A percentile compares a stretch with the other conserved stretches of the same genome.
These are phyloP conservation scores for Kwoniella mangroviensis DNA, from an alignment of 768 basidiomycete species.

Conservation along the genomic window DNA sequence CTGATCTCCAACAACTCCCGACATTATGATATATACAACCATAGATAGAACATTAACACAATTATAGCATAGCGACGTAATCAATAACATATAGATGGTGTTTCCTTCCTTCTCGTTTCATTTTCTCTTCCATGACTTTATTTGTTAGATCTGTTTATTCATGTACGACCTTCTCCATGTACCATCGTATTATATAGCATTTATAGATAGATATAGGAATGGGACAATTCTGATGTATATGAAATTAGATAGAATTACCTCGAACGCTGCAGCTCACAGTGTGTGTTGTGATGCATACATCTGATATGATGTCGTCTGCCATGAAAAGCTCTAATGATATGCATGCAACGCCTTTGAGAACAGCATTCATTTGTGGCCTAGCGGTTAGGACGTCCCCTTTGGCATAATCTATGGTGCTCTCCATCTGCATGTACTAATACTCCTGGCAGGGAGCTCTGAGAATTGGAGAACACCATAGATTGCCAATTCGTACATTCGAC, in stretches of 20 bases:
- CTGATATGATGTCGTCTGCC: too few relatives aligned
- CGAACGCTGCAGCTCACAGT: background rate
- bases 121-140: background rate
- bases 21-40: background rate
- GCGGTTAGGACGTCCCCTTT: background rate
- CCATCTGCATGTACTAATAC: background rate
- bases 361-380: background rate
- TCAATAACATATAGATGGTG: slow-evolving; percentile 19
- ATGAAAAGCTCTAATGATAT: too few relatives aligned
- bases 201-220: background rate
- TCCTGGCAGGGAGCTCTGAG: background rate
- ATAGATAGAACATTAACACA: background rate
- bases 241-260: background rate
- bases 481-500: background rate
- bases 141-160: background rate
- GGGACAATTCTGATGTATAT: background rate
- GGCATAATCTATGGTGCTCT: background rate
- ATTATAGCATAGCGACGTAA: slow-evolving; percentile 21
- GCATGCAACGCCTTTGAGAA: background rate
- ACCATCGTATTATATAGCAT: background rate
- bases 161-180: background rate
- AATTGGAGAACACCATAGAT: background rate
- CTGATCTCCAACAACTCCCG: background rate
- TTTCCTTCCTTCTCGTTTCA: background rate
- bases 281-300: background rate